Evolutionary conservation across 129 eudicot genomes (phyloP).

Genomic region (Helichrysum umbraculigerum): DNA sequence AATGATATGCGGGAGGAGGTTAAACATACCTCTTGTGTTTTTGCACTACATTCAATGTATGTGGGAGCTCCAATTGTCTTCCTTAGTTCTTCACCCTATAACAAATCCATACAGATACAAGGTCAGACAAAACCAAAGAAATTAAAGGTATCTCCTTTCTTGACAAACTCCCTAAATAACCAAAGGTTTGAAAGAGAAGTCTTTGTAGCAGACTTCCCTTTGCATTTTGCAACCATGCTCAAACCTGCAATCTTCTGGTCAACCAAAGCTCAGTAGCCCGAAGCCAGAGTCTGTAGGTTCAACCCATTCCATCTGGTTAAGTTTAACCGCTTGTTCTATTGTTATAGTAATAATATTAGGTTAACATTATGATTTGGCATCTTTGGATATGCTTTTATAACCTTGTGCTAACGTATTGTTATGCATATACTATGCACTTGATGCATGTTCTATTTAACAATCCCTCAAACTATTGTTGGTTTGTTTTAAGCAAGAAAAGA

Average conservation of each 20-base stretch:
- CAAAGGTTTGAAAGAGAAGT: neutral
- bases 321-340: neutral
- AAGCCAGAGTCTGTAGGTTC: neutral
- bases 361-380: neutral
- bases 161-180: neutral
- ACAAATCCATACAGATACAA: conserved; percentile 18
- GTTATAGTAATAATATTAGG: neutral
- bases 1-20: neutral
- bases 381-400: neutral
- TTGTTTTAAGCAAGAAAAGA: neutral
- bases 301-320: neutral
- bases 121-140: neutral
- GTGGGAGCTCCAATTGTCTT: conserved; percentile 54
- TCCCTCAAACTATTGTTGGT: neutral
- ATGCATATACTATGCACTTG: neutral
- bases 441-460: neutral
- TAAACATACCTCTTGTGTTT: conserved; percentile 49
- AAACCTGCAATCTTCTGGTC: neutral
- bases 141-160: neutral
- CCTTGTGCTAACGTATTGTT: neutral
- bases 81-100: conserved; percentile 54
- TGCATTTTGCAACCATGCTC: neutral
- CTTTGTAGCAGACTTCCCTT: neutral
- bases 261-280: neutral
- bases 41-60: conserved; percentile 59